These are phyloP conservation scores for Cladophialophora exuberans DNA, from an alignment of 2,329 filamentous ascomycete species.

Conservation along the genomic window DNA sequence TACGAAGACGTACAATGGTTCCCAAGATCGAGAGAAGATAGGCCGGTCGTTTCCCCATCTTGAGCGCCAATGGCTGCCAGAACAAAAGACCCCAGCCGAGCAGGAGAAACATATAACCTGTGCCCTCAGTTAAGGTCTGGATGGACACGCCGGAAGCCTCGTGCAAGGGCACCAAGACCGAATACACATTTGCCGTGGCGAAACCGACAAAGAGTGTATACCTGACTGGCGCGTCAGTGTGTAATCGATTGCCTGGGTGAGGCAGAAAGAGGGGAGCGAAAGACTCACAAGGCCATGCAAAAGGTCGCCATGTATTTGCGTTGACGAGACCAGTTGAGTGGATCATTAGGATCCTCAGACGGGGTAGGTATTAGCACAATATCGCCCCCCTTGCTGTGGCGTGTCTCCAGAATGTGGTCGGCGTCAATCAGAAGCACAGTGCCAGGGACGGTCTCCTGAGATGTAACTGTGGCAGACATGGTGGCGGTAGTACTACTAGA, in stretches of 20 bases:
- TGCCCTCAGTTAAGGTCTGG: constrained; percentile 50
- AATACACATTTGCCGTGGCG: constrained; percentile 38
- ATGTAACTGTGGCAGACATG: no score
- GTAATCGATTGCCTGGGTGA: constrained; percentile 12
- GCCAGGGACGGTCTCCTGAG: no score
- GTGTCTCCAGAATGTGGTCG: no score
- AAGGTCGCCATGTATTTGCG: constrained; percentile 41
- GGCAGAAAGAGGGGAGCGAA: background rate
- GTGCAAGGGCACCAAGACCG: constrained; percentile 42
- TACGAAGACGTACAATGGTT: no score
- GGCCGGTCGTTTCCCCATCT: constrained; percentile 41
- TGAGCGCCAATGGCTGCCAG: constrained; percentile 52
- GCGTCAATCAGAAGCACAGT: no score
- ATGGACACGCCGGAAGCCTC: constrained; percentile 48
- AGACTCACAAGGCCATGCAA: constrained; percentile 40
- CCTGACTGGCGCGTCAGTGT: constrained; percentile 31
- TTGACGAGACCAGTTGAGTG: constrained; percentile 42
- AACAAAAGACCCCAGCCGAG: constrained; percentile 49
- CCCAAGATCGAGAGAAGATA: constrained; percentile 35
- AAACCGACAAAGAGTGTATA: constrained; percentile 40
- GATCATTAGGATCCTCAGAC: constrained; percentile 45
- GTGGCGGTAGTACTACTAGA: no score
- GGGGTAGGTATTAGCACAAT: constrained; percentile 42
- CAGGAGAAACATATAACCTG: constrained; percentile 50
- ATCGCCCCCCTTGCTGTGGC: constrained; percentile 34